A percentile compares a stretch with the other conserved stretches of the same genome.
Evolutionary conservation across 768 basidiomycete species (phyloP).

Genomic region (Pluteus cervinus): DNA sequence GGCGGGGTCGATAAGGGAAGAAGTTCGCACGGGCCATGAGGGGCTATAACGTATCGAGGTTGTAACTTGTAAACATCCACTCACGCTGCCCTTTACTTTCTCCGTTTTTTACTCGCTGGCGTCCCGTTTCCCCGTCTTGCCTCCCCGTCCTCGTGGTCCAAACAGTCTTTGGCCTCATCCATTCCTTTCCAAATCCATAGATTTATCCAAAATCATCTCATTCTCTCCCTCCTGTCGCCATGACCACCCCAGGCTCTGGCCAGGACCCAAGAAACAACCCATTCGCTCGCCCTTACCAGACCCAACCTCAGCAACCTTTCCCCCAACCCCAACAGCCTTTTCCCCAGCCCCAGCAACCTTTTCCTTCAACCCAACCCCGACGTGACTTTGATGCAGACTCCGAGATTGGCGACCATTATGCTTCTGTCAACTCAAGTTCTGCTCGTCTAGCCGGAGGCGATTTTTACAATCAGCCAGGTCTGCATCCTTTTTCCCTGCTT

Average conservation of each 20-base stretch:
- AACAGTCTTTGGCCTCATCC: slow-evolving; percentile 8
- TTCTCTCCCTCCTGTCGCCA: too few species aligned
- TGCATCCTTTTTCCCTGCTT: slow-evolving; percentile 8
- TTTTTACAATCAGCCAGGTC: slow-evolving; percentile 32
- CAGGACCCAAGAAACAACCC: slow-evolving; percentile 12
- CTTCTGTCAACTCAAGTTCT: slow-evolving; percentile 43
- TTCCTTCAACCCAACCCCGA: slow-evolving; percentile 21
- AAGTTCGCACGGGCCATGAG: slow-evolving; percentile 8
- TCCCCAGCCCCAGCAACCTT: slow-evolving; percentile 18
- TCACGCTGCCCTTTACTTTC: slow-evolving; percentile 14
- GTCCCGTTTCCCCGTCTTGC: slow-evolving; percentile 7
- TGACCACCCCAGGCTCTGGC: slow-evolving; percentile 9
- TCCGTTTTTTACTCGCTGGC: slow-evolving; percentile 15
- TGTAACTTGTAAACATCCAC: slow-evolving; percentile 16
- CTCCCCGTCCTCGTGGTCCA: slow-evolving; percentile 6
- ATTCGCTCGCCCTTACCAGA: too few species aligned
- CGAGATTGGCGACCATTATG: slow-evolving; percentile 48
- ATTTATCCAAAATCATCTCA: too few species aligned
- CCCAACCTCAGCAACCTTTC: slow-evolving; percentile 17
- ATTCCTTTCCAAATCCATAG: slow-evolving; percentile 11
- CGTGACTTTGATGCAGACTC: slow-evolving; percentile 43
- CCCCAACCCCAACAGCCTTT: slow-evolving; percentile 22
- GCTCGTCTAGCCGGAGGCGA: slow-evolving; percentile 47
- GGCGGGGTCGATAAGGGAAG: slow-evolving; percentile 14
- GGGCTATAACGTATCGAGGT: too few species aligned